These are phyloP conservation scores for Sporobolomyces roseus DNA, from an alignment of 768 basidiomycete genomes.

Conservation along the genomic window DNA sequence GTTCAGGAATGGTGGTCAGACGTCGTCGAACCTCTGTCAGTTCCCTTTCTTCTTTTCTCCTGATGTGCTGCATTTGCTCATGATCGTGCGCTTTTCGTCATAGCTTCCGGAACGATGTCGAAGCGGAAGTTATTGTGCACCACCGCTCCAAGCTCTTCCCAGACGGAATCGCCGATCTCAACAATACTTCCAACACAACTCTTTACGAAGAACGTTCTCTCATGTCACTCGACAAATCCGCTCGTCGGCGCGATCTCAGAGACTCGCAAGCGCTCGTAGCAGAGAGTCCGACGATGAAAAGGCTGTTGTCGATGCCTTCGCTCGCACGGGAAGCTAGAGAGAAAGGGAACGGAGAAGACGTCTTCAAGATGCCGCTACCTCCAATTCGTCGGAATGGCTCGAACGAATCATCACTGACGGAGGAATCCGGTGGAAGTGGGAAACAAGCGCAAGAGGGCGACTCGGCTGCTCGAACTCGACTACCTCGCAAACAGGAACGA, in stretches of 20 bases:
- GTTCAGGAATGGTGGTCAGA: constrained; percentile 38
- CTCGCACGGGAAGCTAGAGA: neutral
- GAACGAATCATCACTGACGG: neutral
- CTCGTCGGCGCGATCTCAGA: constrained; percentile 6
- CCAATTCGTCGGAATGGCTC: neutral
- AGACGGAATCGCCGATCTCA: constrained; percentile 10
- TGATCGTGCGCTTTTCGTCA: neutral
- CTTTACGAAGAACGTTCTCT: constrained; percentile 39
- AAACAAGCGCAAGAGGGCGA: neutral
- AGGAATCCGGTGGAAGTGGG: neutral
- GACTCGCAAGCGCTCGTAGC: constrained; percentile 20
- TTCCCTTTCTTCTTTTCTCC: neutral
- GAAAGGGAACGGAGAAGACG: neutral
- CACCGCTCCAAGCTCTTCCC: constrained; percentile 42
- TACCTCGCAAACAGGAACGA: constrained; percentile 33
- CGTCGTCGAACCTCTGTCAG: constrained; percentile 35
- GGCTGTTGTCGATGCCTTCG: constrained; percentile 17
- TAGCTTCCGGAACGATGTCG: constrained; percentile 22
- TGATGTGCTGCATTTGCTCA: neutral
- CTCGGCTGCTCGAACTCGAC: neutral
- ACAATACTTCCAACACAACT: constrained; percentile 8
- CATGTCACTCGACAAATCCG: constrained; percentile 38
- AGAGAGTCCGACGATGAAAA: constrained; percentile 42
- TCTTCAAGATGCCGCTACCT: constrained; percentile 34
- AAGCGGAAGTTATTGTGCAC: constrained; percentile 4